These are phyloP conservation scores for Prunus dulcis DNA, from an alignment of 306 rosid species.

Conservation along the genomic window DNA sequence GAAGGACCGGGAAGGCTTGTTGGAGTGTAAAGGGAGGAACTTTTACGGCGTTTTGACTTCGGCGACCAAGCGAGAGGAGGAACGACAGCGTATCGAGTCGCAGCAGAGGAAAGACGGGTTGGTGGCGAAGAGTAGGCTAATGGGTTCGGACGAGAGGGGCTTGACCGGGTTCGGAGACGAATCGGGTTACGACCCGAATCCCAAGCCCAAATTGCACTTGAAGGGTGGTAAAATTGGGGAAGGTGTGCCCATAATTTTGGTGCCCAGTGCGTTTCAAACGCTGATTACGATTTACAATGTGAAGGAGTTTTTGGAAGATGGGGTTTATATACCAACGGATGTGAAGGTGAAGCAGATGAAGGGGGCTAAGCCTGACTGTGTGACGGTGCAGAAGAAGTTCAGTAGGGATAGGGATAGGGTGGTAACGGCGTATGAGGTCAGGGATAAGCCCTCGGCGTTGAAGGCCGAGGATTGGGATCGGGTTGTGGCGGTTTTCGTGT, in stretches of 20 bases:
- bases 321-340: constrained; percentile 81
- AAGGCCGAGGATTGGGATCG: constrained; percentile 96
- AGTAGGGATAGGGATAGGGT: constrained; percentile 89
- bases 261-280: constrained; percentile 92
- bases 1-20: constrained; percentile 72
- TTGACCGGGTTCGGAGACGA: constrained; percentile 68
- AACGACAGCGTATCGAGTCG: constrained; percentile 79
- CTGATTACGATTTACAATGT: constrained; percentile 84
- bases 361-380: constrained; percentile 85
- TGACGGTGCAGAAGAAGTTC: constrained; percentile 97
- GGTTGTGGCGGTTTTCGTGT: constrained; percentile 89
- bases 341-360: constrained; percentile 95
- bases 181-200: constrained; percentile 52
- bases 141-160: constrained; percentile 74
- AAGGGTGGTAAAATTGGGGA: constrained; percentile 86
- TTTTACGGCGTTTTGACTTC: constrained; percentile 64
- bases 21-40: constrained; percentile 83
- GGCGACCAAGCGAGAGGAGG: constrained; percentile 91
- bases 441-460: constrained; percentile 88
- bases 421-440: constrained; percentile 92
- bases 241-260: constrained; percentile 89
- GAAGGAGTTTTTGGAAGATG: constrained; percentile 95
- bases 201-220: constrained; percentile 78
- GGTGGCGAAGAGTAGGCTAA: constrained; percentile 84
- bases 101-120: constrained; percentile 94